These are phyloP conservation scores for Dryas drummondii DNA, from an alignment of 306 rosid genomes.

Conservation along the genomic window DNA sequence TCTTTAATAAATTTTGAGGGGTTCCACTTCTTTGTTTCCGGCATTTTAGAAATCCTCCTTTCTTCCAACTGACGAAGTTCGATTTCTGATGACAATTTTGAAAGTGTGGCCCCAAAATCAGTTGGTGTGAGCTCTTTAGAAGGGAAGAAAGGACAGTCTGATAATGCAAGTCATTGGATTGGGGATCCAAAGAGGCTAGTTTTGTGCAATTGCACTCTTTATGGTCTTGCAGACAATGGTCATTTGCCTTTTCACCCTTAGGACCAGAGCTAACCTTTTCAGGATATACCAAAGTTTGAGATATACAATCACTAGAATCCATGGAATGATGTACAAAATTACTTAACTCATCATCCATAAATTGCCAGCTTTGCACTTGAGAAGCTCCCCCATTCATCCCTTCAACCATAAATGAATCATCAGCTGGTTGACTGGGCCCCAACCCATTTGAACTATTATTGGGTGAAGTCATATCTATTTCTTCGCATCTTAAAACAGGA, in stretches of 20 bases:
- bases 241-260: conserved; percentile 28
- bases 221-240: conserved; percentile 26
- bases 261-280: conserved; percentile 41
- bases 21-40: conserved; percentile 40
- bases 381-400: conserved; percentile 47
- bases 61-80: conserved; percentile 59
- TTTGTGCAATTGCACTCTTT: conserved; percentile 47
- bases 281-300: conserved; percentile 60
- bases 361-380: conserved; percentile 74
- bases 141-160: conserved; percentile 56
- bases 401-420: conserved; percentile 51
- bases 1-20: conserved; percentile 60
- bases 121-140: conserved; percentile 52
- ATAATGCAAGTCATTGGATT: conserved; percentile 52
- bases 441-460: conserved; percentile 48
- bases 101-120: conserved; percentile 39
- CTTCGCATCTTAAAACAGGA: conserved; percentile 38
- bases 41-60: conserved; percentile 33
- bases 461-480: conserved; percentile 49
- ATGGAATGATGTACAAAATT: conserved; percentile 59
- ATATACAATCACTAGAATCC: conserved; percentile 79
- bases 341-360: conserved; percentile 67
- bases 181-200: conserved; percentile 40
- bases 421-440: conserved; percentile 40
- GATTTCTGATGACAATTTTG: conserved; percentile 48